Base-by-base conservation (phyloP, 768 basidiomycete genomes). In the Megacollybia marginata region DNA sequence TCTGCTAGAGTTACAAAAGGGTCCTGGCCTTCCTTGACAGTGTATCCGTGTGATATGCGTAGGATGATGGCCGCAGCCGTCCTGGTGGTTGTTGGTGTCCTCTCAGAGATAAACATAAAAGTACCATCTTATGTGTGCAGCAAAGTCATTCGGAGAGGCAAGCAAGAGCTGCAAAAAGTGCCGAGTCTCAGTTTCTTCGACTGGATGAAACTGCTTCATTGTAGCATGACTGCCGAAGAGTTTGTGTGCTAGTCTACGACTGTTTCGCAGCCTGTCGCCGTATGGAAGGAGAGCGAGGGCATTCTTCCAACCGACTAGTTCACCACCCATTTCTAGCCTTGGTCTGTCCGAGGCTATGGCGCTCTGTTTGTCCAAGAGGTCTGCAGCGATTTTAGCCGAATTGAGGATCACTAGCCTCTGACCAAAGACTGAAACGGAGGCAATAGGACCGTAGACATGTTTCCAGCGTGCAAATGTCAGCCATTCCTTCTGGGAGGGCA, bases 361-460 rank as follows among this genome's bases (percentile, higher is more conserved):
- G 11, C 50, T 46, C 11, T 63, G 60, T 53, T 68, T 68, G 34
- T 70, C 69, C 44, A 72, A 61, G 55, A 69, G 54, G 33, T 69
- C 70, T 33, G 64, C 34, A 9, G 67, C 67, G n/a, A 54, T 31
- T 15, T 56, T 50, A 35, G 31, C 50, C 1, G 50, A 57, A 53
- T 69, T 69, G 31, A 68, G 33, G 43, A 68, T 7, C 15, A 70
- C n/a, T 12, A 68, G 57, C 50, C 65, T 66, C 44, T 70, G 67
- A 12, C 67, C 69, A 7, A 70, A 52, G 12, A 70, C 48, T 28
- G 63, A 61, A 0, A 48, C 47, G 34, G 67, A 68, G 1, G 57
- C 44, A n/a, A 68, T 68, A 18, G 65, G 57, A 10, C 68, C 68
- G 42, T 63, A 69, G 54, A 64, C 59, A 38, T 57, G 49, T 16